These are phyloP conservation scores for Acacia crassicarpa DNA, from an alignment of 306 rosid species.

Conservation along the genomic window DNA sequence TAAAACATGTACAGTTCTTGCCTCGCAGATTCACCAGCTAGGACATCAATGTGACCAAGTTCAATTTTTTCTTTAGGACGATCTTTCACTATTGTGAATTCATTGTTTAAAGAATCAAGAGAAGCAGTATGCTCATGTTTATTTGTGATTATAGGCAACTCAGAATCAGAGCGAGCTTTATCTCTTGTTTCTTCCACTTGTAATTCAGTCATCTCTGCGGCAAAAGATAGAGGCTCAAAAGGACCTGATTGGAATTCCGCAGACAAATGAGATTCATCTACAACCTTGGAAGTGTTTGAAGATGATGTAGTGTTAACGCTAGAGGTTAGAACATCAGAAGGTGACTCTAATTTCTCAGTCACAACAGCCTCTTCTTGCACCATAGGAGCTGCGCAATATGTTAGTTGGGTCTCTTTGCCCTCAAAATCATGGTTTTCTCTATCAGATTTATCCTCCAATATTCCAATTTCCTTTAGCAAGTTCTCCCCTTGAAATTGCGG, in stretches of 20 bases:
- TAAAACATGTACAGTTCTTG: slow-evolving; percentile 83
- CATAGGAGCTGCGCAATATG: slow-evolving; percentile 47
- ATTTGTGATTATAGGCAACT: slow-evolving; percentile 40
- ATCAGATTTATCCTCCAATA: slow-evolving; percentile 41
- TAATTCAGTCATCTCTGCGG: slow-evolving; percentile 47
- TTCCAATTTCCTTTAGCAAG: slow-evolving; percentile 35
- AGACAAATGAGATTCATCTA: slow-evolving; percentile 45
- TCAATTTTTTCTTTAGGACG: slow-evolving; percentile 40
- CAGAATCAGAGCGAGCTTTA: slow-evolving; percentile 41
- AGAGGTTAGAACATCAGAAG: slow-evolving; percentile 48
- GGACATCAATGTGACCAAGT: slow-evolving; percentile 29
- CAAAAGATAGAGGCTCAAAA: slow-evolving; percentile 50
- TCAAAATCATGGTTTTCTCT: slow-evolving; percentile 41
- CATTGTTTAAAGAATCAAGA: slow-evolving; percentile 30
- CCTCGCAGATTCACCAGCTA: slow-evolving; percentile 58
- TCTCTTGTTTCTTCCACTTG: slow-evolving; percentile 54
- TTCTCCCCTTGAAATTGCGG: slow-evolving; percentile 44
- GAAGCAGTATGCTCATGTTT: slow-evolving; percentile 32
- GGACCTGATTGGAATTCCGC: slow-evolving; percentile 46
- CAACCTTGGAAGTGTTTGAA: slow-evolving; percentile 27
- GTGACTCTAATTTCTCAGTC: slow-evolving; percentile 36
- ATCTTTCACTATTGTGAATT: slow-evolving; percentile 33
- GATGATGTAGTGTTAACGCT: slow-evolving; percentile 28
- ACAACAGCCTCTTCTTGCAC: slow-evolving; percentile 43
- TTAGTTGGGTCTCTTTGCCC: slow-evolving; percentile 52